Conservation (phyloP, 1,139 yeast species). For the Taphrina sp. region DNA sequence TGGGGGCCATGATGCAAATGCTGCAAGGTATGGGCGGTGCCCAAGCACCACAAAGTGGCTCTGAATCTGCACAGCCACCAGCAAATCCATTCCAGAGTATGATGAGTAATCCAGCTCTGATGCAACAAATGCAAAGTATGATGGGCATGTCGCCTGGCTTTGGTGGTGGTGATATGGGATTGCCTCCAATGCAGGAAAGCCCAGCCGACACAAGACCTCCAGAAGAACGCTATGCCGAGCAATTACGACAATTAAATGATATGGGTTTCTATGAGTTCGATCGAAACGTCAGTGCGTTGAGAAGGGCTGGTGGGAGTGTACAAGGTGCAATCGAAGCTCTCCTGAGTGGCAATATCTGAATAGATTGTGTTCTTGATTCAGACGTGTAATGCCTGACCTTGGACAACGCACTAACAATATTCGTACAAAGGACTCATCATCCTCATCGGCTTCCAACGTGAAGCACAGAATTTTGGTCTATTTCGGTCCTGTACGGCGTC, state of each 20-base stretch:
- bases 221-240: conserved; percentile 88
- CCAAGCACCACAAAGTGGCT: not conserved
- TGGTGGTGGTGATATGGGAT: conserved; percentile 39
- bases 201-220: conserved; percentile 85
- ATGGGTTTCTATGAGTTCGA: conserved; percentile 96
- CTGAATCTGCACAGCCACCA: not conserved
- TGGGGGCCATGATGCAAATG: conserved; percentile 37
- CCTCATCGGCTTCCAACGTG: too few relatives aligned
- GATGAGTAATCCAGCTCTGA: conserved; percentile 51
- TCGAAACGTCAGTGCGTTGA: conserved; percentile 80
- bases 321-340: conserved; percentile 94
- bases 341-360: conserved; percentile 52
- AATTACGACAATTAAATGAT: conserved; percentile 87
- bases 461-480: too few relatives aligned
- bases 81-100: conserved; percentile 60
- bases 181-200: conserved; percentile 34
- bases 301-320: conserved; percentile 94
- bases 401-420: too few relatives aligned
- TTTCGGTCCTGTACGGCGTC: too few relatives aligned
- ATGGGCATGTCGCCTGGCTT: conserved; percentile 56
- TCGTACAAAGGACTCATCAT: too few relatives aligned
- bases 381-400: too few relatives aligned
- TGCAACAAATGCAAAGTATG: conserved; percentile 78
- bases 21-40: conserved; percentile 36
- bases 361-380: too few relatives aligned